Evolutionary conservation across 2,329 filamentous ascomycete species (phyloP), one percentile per base, ranked within the genome.

Genomic region (Sporothrix phasma): DNA sequence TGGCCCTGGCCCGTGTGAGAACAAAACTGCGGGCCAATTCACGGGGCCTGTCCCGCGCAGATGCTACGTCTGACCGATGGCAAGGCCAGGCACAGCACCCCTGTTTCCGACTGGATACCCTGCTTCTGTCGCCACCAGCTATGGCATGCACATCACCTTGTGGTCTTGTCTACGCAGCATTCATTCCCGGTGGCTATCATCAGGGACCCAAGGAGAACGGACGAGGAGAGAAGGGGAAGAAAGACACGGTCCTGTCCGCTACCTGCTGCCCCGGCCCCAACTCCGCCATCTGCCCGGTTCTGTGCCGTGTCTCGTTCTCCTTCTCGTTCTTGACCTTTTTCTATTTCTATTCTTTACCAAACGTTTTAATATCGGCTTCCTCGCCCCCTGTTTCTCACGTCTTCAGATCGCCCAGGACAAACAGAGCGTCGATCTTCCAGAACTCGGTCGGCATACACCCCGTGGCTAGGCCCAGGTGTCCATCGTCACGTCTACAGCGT

Each of bases 361-460:
- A 45, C 49, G 17, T 63, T 63, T 54, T 45, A 13, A n/a, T 39
- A 13, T 24, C 29, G 15, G 8, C n/a, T 6, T 17, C 41, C 5
- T 13, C 5, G 15, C 17, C 41, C 41, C 41, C 17, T 19, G 19
- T 37, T 34, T n/a, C 11, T 31, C 51, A 39, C 10, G 11, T 37
- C 31, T 37, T 56, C 15, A 15, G 29, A 51, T 53, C 60, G 34
- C 8, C 31, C 54, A 58, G 13, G 54, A 58, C 29, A 46, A 22
- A 31, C 61, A 51, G 51, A 46, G 39, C 29, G 61, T 63, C 61
- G 51, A 63, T 63, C 61, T 56, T 63, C 61, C 61, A 58, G 49
- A 26, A 47, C 5, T 5, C 49, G 31, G 43, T 58, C 41, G 24
- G 24, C 39, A 43, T 34, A 29, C 15, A 22, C 37, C 37, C n/a